Conservation (phyloP, 1,284 basidiomycete species). For the Waitea zeae region DNA sequence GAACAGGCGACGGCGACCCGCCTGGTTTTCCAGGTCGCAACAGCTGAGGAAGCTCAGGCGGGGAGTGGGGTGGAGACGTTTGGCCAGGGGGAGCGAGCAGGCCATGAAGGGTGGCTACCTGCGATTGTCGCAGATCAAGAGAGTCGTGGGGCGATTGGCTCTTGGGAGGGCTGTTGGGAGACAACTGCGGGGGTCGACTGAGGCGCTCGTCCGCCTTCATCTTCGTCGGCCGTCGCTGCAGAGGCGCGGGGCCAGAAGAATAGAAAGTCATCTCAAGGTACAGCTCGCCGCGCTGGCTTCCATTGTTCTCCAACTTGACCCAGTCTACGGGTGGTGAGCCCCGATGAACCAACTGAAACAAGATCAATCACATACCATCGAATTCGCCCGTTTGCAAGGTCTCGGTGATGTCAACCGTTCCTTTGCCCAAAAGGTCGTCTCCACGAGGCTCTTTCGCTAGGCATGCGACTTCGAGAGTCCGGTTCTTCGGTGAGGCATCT, state of each 20-base stretch:
- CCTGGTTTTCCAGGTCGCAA: too few species aligned
- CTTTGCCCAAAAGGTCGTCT: constrained; percentile 47
- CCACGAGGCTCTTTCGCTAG: constrained; percentile 42
- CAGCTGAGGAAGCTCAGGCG: too few species aligned
- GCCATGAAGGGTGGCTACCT: too few species aligned
- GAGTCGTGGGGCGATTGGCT: neutral
- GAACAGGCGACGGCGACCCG: too few species aligned
- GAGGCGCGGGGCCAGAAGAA: constrained; percentile 1
- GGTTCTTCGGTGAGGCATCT: constrained; percentile 23
- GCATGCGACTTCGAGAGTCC: constrained; percentile 44
- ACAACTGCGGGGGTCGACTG: neutral
- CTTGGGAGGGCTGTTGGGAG: neutral
- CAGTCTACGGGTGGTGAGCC: constrained; percentile 1
- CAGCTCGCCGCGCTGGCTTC: constrained; percentile 1
- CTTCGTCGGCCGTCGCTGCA: neutral
- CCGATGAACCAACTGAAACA: neutral
- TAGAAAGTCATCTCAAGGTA: constrained; percentile 4
- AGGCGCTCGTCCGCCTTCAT: neutral
- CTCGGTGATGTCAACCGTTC: constrained; percentile 42
- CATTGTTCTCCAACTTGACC: neutral
- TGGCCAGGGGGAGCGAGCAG: too few species aligned
- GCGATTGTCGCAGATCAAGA: neutral
- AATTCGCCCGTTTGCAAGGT: constrained; percentile 59
- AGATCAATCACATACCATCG: constrained; percentile 33
- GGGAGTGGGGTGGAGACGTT: too few species aligned